Evolutionary conservation across 805 yeast genomes (phyloP), one percentile per base, ranked within the genome.

Genomic region (Candida tibetensis): DNA sequence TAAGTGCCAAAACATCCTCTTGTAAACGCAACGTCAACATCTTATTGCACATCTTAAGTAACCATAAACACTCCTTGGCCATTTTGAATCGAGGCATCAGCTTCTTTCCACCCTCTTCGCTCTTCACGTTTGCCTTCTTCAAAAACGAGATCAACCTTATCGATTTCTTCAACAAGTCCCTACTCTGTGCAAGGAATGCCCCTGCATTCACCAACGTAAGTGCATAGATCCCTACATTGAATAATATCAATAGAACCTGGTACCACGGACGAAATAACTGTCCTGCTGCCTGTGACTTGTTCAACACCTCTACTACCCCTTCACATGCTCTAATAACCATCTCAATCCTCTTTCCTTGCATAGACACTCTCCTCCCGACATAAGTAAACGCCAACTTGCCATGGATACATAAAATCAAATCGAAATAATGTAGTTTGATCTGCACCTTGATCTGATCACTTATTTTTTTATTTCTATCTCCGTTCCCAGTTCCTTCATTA

Each of bases 11-110:
- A 7, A 65, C 53, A n/a, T 74, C 64, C 37, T 70, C 70, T 32
- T 64, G 54, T 37, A 76, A 57, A 32, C 77, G 58, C 35, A 74
- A 55, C n/a, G 70, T 56, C 32, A 74, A 57, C 48, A 78, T 67
- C 42, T 72, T 76, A 48, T 76, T 77, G 41, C 77, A 58, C 65
- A 72, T 74, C 44, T 76, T 77, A 29, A 80, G 48, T 2, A 75
- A 78, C 85, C 85, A 80, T n/a, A 76, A 48, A 48, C 82, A 76
- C 51, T 79, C 85, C 30, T 69, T 64, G 9, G 72, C 74, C 85
- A 79, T 79, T 36, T 60, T 64, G 47, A 66, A 69, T 28, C 74
- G 47, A 37, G 57, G 61, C 28, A 53, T 49, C 8, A 67, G 39
- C 4, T 57, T 45, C 33, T 56, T 58, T 5, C 32, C 28, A 8